Evolutionary conservation across 1,139 yeast genomes (phyloP), one percentile per base, ranked within the genome.

Genomic region (Hansenula sp.): DNA sequence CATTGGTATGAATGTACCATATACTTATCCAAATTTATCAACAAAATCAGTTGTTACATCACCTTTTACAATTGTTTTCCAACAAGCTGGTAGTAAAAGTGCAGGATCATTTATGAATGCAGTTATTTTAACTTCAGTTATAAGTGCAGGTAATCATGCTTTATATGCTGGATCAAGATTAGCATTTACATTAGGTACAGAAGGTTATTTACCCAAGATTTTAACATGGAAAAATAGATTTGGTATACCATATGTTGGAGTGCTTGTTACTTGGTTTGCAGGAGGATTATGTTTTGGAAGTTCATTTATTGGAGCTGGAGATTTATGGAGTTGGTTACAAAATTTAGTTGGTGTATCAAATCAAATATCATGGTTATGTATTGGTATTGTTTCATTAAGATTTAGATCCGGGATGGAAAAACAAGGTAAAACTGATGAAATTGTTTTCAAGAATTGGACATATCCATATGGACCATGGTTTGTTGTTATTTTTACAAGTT

Each of bases 381-480:
- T 73, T 32, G 58, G 68, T 12, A 55, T 67, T 36, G 71, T 77
- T 9, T 71, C 75, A 32, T 53, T 73, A 39, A 66, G 79, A 56
- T 75, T 77, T 68, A 69, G 77, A 57, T 67, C 65, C 48, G 80
- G 78, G 10, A 60, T 75, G 33, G 60, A 50, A 13, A 62, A 48
- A 45, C 75, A 74, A 46, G 68, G 64, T 17, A 65, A 70, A 43
- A 53, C 63, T 2, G 42, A 56, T 37, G 56, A 57, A 42, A 36
- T 59, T 10, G 5, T 10, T 12, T 79, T 65, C 61, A 68, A 56
- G 40, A 74, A 81, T 42, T 69, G 74, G 64, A 71, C 80, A 9
- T 78, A 77, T 51, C 86, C 86, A 21, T 77, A 63, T 54, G 84
- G 83, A n/a, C 78, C 84, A 13, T 78, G 71, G 60, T 64, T 74